phyloP scores from a whole-genome alignment of 345 rosid genomes.

The Citrus mangshanensis region DNA sequence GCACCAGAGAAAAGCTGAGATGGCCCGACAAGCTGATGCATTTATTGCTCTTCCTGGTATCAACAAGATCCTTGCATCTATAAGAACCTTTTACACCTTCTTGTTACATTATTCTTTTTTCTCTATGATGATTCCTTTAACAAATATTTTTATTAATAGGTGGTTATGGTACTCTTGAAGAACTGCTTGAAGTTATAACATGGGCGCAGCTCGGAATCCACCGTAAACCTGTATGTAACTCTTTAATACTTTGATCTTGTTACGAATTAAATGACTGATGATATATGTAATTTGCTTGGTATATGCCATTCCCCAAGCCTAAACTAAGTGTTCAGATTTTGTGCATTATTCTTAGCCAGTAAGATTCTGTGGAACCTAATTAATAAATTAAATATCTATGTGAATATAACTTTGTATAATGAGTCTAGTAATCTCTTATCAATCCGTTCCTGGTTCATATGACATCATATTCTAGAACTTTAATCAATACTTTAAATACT shows the following conservation, averaged over 20 bases:
- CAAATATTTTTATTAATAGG: constrained; percentile 32
- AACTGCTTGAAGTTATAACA: constrained; percentile 89
- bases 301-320: too few relatives aligned
- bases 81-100: not conserved
- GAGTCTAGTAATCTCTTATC: not conserved
- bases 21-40: constrained; percentile 95
- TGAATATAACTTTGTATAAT: too few relatives aligned
- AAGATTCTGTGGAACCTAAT: not conserved
- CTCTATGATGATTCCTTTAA: not conserved
- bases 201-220: constrained; percentile 99
- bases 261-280: not conserved
- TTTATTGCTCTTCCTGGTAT: constrained; percentile 94
- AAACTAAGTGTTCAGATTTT: too few relatives aligned
- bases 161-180: constrained; percentile 96
- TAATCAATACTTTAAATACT: not conserved
- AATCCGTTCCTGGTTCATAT: constrained; percentile 4
- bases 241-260: not conserved
- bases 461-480: constrained; percentile 13
- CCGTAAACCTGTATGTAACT: constrained; percentile 71
- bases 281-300: too few relatives aligned
- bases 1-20: constrained; percentile 96
- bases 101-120: too few relatives aligned
- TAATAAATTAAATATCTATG: not conserved
- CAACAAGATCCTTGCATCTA: not conserved
- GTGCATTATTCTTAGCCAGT: not conserved